Conservation (phyloP, 208 protist genomes). For the Trypanosoma mega region DNA sequence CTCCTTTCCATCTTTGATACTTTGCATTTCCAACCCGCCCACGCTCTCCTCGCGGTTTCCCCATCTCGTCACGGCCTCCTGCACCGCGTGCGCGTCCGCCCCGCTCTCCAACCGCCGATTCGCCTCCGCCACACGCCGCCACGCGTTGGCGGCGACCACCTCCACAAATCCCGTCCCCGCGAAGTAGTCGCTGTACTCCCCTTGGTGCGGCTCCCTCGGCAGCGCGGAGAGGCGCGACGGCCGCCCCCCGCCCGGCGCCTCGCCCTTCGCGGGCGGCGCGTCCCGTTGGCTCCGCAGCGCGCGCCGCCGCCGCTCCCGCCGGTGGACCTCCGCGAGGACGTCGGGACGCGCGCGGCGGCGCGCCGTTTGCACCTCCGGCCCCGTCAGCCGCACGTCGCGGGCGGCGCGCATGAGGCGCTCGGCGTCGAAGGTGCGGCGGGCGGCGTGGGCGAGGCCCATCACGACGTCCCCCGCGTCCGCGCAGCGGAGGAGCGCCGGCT, state of each 20-base stretch:
- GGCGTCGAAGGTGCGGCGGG: constrained; percentile 38
- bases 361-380: constrained; percentile 34
- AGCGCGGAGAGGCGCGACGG: not conserved
- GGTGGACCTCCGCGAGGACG: constrained; percentile 28
- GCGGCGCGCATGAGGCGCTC: constrained; percentile 31
- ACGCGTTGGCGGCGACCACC: constrained; percentile 1
- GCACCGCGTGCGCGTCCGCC: too few relatives aligned
- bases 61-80: too few relatives aligned
- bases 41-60: too few relatives aligned
- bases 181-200: constrained; percentile 8
- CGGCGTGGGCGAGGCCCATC: constrained; percentile 26
- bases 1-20: not conserved
- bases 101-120: not conserved
- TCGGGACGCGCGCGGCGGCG: constrained; percentile 31
- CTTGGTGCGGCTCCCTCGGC: constrained; percentile 1
- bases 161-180: constrained; percentile 6
- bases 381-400: constrained; percentile 24
- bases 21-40: too few relatives aligned
- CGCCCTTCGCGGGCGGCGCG: not conserved
- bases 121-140: not conserved
- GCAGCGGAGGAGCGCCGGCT: constrained; percentile 27
- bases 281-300: constrained; percentile 10
- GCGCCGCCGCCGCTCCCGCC: constrained; percentile 17
- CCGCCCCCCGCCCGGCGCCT: not conserved
- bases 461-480: constrained; percentile 45